These are phyloP conservation scores for Aspergillus fructus DNA, from an alignment of 2,329 filamentous ascomycete species.

Conservation along the genomic window DNA sequence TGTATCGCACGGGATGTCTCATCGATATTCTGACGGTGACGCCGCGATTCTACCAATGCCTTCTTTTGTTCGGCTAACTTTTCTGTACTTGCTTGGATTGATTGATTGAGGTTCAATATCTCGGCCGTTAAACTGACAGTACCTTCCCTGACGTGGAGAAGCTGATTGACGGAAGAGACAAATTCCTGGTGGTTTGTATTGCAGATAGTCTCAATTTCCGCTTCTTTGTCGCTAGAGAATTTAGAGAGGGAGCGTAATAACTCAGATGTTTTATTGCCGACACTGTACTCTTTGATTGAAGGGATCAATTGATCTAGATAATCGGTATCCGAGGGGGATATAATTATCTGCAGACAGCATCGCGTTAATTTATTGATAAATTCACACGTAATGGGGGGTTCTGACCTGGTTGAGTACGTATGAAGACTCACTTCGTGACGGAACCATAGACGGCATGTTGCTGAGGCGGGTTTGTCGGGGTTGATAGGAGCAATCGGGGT, in stretches of 20 bases:
- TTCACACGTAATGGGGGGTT: background rate
- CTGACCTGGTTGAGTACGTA: constrained; percentile 42
- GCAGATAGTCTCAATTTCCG: constrained; percentile 91
- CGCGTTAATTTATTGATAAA: constrained; percentile 10
- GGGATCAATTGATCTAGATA: constrained; percentile 96
- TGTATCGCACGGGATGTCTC: constrained; percentile 85
- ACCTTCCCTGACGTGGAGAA: constrained; percentile 88
- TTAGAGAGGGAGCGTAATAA: constrained; percentile 76
- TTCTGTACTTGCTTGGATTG: constrained; percentile 92
- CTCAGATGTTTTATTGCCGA: constrained; percentile 68
- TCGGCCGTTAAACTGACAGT: constrained; percentile 86
- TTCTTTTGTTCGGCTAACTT: constrained; percentile 93
- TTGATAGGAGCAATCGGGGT: no score
- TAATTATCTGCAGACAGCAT: constrained; percentile 68
- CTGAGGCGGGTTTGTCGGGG: background rate
- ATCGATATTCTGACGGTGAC: constrained; percentile 91
- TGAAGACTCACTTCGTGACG: constrained; percentile 36
- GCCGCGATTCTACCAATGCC: constrained; percentile 85
- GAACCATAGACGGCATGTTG: constrained; percentile 36
- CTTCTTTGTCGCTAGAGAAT: constrained; percentile 82
- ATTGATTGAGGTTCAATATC: constrained; percentile 88
- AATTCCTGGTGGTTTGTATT: constrained; percentile 97
- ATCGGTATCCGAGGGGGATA: constrained; percentile 86
- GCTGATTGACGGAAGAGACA: constrained; percentile 85
- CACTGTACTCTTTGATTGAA: constrained; percentile 84